Base-by-base conservation (phyloP, 768 basidiomycete genomes). In the Crepidotus variabilis region DNA sequence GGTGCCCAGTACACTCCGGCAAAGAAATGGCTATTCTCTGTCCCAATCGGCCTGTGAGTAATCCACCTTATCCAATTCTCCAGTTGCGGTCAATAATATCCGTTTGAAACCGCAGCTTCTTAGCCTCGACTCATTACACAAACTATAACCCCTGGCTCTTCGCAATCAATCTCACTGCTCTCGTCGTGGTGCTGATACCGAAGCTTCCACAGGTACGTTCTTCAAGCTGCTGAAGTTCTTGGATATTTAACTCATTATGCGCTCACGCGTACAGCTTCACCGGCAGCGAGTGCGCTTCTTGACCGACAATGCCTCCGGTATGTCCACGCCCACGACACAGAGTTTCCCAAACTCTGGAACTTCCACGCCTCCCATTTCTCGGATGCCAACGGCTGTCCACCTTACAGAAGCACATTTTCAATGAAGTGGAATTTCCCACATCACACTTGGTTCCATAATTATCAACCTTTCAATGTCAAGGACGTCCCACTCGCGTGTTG, bases 1-100 rank as follows among this genome's bases (percentile, higher is more conserved):
- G 97, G 97, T 36, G 97, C 95, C 0, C 97, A 98, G 66, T 97
- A 98, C 72, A 99, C 97, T 5, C 97, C 97, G 0, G 88, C 97
- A 5, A 97, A 93, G 77, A 99, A 99, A 69, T 98, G 94, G 93
- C 78, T 99, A 24, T 81, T 97, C 57, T 85, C 83, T 52, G 86
- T 94, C 7, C 97, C 97, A 0, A 87, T 98, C 61, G 80, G 81
- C 35, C 77, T 99, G 97, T 98, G 64, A 68, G 93, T 61, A 47
- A 24, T 34, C 47, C 14, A 23, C 33, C 35, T 22, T 54, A 33
- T 48, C 50, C 18, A 8, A 48, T 20, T 22, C 32, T 20, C 32
- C 53, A 49, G 51, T 47, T 35, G 22, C 49, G 16, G 39, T 52
- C 52, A 13, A 9, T 1, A 13, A 18, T 18, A 21, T 50, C 23